Evolutionary conservation across 805 yeast genomes (phyloP).

Genomic region (Yamadazyma tumulicola): DNA sequence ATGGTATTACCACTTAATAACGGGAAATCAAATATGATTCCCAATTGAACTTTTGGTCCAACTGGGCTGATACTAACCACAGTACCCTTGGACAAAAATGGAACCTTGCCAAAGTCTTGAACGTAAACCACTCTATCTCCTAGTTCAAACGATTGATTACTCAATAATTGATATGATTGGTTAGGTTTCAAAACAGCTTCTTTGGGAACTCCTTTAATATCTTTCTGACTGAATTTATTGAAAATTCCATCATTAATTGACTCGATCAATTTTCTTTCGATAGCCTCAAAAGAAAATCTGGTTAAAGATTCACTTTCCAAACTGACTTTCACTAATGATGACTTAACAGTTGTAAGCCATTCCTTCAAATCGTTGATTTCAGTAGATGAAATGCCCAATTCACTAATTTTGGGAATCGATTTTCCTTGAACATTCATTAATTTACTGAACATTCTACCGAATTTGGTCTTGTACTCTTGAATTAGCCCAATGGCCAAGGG

Average conservation of each 20-base stretch:
- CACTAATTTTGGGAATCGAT: conserved; percentile 36
- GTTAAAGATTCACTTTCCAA: conserved; percentile 78
- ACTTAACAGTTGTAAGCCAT: conserved; percentile 49
- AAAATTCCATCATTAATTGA: conserved; percentile 43
- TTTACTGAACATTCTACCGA: conserved; percentile 56
- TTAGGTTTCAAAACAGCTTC: conserved; percentile 77
- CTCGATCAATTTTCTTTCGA: conserved; percentile 57
- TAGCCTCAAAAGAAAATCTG: conserved; percentile 55
- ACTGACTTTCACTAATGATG: conserved; percentile 57
- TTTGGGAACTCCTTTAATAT: conserved; percentile 78
- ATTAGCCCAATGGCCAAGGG: conserved; percentile 67
- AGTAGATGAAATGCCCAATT: conserved; percentile 36
- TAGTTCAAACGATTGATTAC: conserved; percentile 70
- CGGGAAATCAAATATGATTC: conserved; percentile 80
- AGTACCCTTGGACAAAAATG: conserved; percentile 83
- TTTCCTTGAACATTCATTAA: conserved; percentile 22
- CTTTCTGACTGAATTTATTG: conserved; percentile 44
- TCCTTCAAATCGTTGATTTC: conserved; percentile 42
- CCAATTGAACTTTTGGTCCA: conserved; percentile 63
- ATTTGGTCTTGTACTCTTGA: conserved; percentile 54
- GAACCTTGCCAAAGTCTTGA: conserved; percentile 85
- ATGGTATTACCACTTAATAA: conserved; percentile 78
- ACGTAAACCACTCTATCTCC: conserved; percentile 91
- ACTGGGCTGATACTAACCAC: conserved; percentile 63
- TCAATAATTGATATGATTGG: conserved; percentile 65